Base-by-base conservation (phyloP, 139 green algal genomes). In the Chlorella sp. region DNA sequence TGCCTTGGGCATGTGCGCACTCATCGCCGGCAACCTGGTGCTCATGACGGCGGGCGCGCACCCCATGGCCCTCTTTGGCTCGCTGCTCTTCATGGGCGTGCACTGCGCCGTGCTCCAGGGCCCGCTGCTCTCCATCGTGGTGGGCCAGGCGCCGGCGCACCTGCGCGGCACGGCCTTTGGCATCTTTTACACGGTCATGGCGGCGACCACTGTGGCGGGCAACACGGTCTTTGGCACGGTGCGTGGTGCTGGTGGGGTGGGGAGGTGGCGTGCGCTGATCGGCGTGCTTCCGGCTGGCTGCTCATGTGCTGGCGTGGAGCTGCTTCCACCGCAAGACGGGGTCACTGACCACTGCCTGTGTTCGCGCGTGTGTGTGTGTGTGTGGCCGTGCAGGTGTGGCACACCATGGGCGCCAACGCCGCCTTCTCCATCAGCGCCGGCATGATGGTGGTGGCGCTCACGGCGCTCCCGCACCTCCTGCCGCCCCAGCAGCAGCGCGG, bases 131-230 rank as follows among this genome's bases (percentile, higher is more conserved):
- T 76, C 71, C 49, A 85, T 85, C 31, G 79, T 87, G 31, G 82
- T 83, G 0, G 72, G 79, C 65, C 70, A 84, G 32, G 81, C 84
- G 4, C 84, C 84, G 1, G 34, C 69, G 0, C 66, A 83, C 49
- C 66, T 89, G 29, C 76, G 83, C n/a, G 84, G 84, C 32, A 89
- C 84, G 3, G 84, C 84, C 1, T 89, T 89, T 72, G 84, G 84
- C 49, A 87, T 89, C 77, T 89, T 87, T 62, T 89, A 89, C 79
- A 85, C 81, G 3, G 72, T 85, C 60, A 89, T 89, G 84, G 84
- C 84, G 1, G 26, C 82, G 1, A 83, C 77, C 0, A 80, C 84
- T 1, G 65, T 89, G 31, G 65, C 27, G 14, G 79, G 79, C 60
- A 87, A 87, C 74, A 82, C 68, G 31, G 71, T 86, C 70, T 89